Base-by-base conservation (phyloP, 75 land plant genomes). In the Gnetum montanum region DNA sequence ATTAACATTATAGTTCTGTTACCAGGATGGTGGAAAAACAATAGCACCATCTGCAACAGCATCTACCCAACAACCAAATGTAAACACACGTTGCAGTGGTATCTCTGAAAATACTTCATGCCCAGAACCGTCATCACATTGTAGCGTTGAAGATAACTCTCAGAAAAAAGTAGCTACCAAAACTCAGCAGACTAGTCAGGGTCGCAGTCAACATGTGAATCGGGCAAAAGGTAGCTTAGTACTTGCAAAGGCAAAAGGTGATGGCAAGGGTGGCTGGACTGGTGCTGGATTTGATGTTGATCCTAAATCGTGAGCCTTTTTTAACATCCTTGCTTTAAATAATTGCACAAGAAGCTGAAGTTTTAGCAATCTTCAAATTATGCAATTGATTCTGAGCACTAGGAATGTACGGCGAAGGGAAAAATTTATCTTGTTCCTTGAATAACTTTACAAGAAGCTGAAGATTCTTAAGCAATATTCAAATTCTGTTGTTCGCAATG, bases 261-360 rank as follows among this genome's bases (percentile, higher is more conserved):
- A 71, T 58, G 11, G 66, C 18, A 65, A 54, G 24, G 65, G 85
- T 56, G 90, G 86, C 27, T 93, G 98, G 98, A 93, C 90, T 52
- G 98, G 98, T 20, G 83, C 98, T 60, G 98, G 98, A 3, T 93
- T 93, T 69, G 86, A 93, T 69, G 72, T 78, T 51, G 81, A 81
- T 59, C 77, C 69, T 22, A 57, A 54, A 8, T 48, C 13, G 1
- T 11, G 27, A 26, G 3, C 25, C 12, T 22, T 8, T 24, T 8
- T 22, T 24, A 25, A 46, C 5, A 22, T 46, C 12, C 3, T 47
- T 25, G 13, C 27, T n/a, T n/a, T n/a, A n/a, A n/a, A n/a, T n/a
- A n/a, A n/a, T n/a, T n/a, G n/a, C n/a, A n/a, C n/a, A n/a, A n/a
- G n/a, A n/a, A n/a, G n/a, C n/a, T n/a, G n/a, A n/a, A n/a, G n/a